Conservation (phyloP, 2,329 filamentous ascomycete genomes). For the Penicillium sp. region DNA sequence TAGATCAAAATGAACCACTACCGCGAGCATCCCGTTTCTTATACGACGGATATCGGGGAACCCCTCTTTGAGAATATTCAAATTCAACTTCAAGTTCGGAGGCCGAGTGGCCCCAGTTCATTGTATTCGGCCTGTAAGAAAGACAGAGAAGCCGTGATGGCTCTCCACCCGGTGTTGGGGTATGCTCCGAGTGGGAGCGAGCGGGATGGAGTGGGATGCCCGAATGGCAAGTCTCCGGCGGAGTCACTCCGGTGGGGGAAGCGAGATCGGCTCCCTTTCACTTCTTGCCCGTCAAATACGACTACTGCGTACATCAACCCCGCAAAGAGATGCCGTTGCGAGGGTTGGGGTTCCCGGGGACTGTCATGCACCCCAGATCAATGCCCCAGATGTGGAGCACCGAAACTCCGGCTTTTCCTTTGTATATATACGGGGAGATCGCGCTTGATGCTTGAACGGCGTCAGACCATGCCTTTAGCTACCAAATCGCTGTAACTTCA, state of each 20-base stretch:
- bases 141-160: too few species aligned
- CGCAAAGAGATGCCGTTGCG: not conserved
- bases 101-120: constrained; percentile 8
- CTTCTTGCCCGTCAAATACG: too few species aligned
- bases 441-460: too few species aligned
- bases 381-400: constrained; percentile 9
- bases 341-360: too few species aligned
- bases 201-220: constrained; percentile 12
- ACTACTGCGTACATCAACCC: not conserved
- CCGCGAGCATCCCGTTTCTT: not conserved
- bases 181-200: too few species aligned
- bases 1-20: too few species aligned
- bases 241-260: constrained; percentile 19
- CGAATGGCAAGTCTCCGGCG: constrained; percentile 17
- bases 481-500: too few species aligned
- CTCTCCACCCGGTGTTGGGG: too few species aligned
- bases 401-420: not conserved
- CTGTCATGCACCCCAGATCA: constrained; percentile 2
- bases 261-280: not conserved
- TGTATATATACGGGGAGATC: constrained; percentile 6
- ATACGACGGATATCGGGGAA: not conserved
- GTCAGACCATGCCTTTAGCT: too few species aligned
- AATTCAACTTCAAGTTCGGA: constrained; percentile 4
- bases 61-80: not conserved
- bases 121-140: not conserved